phyloP scores from a whole-genome alignment of 2,329 filamentous ascomycete species.

The Colletotrichum eremochloae region DNA sequence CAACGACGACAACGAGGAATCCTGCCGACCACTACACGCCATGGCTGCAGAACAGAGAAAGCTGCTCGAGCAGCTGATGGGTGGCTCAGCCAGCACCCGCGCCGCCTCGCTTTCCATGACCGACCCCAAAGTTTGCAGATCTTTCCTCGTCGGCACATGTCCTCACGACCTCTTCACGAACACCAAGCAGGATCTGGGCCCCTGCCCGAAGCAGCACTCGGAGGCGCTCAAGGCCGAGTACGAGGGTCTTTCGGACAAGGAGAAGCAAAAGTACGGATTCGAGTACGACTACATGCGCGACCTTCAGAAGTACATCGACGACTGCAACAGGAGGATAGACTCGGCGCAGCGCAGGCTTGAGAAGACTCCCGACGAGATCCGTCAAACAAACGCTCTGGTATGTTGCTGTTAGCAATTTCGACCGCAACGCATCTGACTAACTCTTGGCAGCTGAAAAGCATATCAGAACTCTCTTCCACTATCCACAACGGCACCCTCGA shows the following conservation, averaged over 20 bases:
- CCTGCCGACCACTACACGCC: constrained; percentile 37
- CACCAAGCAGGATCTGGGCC: constrained; percentile 96
- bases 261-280: constrained; percentile 86
- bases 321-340: constrained; percentile 95
- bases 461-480: constrained; percentile 82
- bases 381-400: constrained; percentile 89
- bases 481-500: constrained; percentile 88
- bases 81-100: constrained; percentile 78
- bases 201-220: constrained; percentile 88
- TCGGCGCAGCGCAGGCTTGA: constrained; percentile 89
- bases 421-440: constrained; percentile 48
- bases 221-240: constrained; percentile 93
- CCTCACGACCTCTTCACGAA: constrained; percentile 93
- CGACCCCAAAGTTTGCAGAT: constrained; percentile 63
- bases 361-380: constrained; percentile 97
- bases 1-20: constrained; percentile 21
- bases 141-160: constrained; percentile 44
- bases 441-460: constrained; percentile 75
- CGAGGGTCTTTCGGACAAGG: constrained; percentile 76
- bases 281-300: constrained; percentile 98
- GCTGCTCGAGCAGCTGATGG: constrained; percentile 98
- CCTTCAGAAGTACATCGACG: constrained; percentile 95
- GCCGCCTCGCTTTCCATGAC: constrained; percentile 87
- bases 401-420: constrained; percentile 2
- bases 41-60: constrained; percentile 99